A percentile compares a stretch with the other conserved stretches of the same genome.
Evolutionary conservation across 345 rosid genomes (phyloP).

Genomic region (Pugionium dolabratum): DNA sequence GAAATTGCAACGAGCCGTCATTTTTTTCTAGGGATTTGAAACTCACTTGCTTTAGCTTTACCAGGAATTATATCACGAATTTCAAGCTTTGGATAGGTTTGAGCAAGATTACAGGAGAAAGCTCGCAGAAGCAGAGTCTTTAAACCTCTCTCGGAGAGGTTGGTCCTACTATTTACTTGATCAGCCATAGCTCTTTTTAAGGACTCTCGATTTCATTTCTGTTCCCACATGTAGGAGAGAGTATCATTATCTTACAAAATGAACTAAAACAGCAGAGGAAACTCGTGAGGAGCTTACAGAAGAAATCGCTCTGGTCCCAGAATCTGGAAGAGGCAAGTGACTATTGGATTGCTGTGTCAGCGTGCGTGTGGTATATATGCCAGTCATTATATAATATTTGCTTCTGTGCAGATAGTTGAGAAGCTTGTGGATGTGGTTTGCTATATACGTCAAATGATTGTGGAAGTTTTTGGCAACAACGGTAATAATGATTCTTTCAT

Average conservation of each 20-base stretch:
- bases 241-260: constrained; percentile 54
- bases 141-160: constrained; percentile 60
- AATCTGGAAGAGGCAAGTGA: constrained; percentile 71
- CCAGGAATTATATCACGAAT: constrained; percentile 79
- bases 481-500: constrained; percentile 37
- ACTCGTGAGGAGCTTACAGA: constrained; percentile 67
- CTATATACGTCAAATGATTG: constrained; percentile 60
- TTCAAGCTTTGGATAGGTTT: constrained; percentile 65
- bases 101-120: constrained; percentile 59
- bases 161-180: constrained; percentile 21
- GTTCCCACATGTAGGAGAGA: constrained; percentile 57
- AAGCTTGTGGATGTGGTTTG: constrained; percentile 69
- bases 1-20: constrained; percentile 13
- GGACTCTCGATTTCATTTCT: not conserved
- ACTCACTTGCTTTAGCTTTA: constrained; percentile 16
- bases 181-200: constrained; percentile 2
- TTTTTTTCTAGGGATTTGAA: not conserved
- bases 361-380: constrained; percentile 1
- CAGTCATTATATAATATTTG: constrained; percentile 9
- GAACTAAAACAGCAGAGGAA: constrained; percentile 77
- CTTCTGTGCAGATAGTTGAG: constrained; percentile 59
- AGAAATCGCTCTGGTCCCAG: constrained; percentile 91
- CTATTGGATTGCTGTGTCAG: constrained; percentile 1
- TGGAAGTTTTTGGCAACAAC: constrained; percentile 68
- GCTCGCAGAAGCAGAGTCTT: constrained; percentile 56